Conservation (phyloP, 108 stramenopile genomes). For the Skeletonema tropicum region DNA sequence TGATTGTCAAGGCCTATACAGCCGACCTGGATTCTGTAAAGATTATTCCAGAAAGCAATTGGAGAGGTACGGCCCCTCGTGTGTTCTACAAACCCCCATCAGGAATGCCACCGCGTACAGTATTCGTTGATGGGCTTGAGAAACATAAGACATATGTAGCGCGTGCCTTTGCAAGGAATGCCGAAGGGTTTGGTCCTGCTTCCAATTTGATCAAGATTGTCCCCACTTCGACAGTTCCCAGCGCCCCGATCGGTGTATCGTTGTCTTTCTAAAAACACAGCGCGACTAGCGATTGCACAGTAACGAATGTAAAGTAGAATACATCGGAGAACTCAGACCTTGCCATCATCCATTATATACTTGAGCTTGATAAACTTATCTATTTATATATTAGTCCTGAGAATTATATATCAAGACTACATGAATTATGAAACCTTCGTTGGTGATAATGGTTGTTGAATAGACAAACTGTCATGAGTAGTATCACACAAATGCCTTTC, state of each 20-base stretch:
- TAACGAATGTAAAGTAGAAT: no score
- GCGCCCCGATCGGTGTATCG: slow-evolving; percentile 15
- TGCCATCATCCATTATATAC: no score
- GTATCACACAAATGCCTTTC: background rate
- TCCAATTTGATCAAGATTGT: slow-evolving; percentile 19
- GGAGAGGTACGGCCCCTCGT: slow-evolving; percentile 49
- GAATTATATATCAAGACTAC: no score
- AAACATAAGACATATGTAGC: slow-evolving; percentile 20
- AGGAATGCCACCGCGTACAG: slow-evolving; percentile 22
- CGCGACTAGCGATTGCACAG: no score
- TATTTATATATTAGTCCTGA: no score
- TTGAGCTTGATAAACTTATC: no score
- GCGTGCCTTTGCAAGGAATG: slow-evolving; percentile 43
- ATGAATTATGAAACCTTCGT: no score
- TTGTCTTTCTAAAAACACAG: background rate
- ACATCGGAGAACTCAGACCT: no score
- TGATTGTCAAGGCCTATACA: slow-evolving; percentile 42
- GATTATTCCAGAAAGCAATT: slow-evolving; percentile 39
- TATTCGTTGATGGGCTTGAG: slow-evolving; percentile 23
- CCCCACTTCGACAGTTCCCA: slow-evolving; percentile 30
- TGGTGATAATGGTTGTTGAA: background rate
- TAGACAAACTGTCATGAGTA: background rate
- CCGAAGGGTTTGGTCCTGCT: slow-evolving; percentile 36
- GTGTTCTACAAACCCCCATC: slow-evolving; percentile 36
- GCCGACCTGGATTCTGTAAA: slow-evolving; percentile 28